Percentiles rank a stretch among this genome's conserved stretches.
These are phyloP conservation scores for Venturia effusa DNA, from an alignment of 2,329 filamentous ascomycete genomes.

Conservation along the genomic window DNA sequence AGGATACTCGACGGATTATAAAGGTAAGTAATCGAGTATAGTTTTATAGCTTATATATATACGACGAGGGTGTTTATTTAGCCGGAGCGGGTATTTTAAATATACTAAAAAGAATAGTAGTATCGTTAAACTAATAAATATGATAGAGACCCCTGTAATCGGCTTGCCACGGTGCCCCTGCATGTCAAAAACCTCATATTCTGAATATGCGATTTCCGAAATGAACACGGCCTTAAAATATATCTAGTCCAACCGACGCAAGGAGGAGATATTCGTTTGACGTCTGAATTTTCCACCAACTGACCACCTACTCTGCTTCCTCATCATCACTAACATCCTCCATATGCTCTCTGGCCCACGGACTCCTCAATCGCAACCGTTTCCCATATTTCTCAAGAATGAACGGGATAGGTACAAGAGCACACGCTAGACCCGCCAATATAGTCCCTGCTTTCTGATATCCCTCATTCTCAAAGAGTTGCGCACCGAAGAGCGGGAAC, in stretches of 20 bases:
- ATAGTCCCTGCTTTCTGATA: conserved; percentile 72
- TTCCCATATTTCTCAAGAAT: conserved; percentile 58
- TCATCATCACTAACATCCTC: conserved; percentile 7
- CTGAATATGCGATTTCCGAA: too few species aligned
- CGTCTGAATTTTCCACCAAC: not conserved
- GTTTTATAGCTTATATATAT: too few species aligned
- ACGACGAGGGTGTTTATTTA: too few species aligned
- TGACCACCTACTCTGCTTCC: not conserved
- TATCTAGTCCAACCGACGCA: not conserved
- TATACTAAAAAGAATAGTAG: too few species aligned
- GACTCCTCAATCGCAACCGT: conserved; percentile 44
- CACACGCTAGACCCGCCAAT: conserved; percentile 60
- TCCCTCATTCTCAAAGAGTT: conserved; percentile 58
- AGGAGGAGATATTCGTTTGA: not conserved
- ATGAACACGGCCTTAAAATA: not conserved
- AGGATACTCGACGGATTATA: too few species aligned
- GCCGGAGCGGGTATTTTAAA: too few species aligned
- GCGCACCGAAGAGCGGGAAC: conserved; percentile 61
- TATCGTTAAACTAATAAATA: too few species aligned
- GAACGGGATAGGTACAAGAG: conserved; percentile 70
- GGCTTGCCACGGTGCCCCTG: too few species aligned
- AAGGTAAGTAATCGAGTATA: too few species aligned
- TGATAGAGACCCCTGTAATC: too few species aligned
- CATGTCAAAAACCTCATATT: too few species aligned
- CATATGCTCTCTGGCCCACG: conserved; percentile 33